These are phyloP conservation scores for Yarrowia hollandica DNA, from an alignment of 805 yeast genomes.

Conservation along the genomic window DNA sequence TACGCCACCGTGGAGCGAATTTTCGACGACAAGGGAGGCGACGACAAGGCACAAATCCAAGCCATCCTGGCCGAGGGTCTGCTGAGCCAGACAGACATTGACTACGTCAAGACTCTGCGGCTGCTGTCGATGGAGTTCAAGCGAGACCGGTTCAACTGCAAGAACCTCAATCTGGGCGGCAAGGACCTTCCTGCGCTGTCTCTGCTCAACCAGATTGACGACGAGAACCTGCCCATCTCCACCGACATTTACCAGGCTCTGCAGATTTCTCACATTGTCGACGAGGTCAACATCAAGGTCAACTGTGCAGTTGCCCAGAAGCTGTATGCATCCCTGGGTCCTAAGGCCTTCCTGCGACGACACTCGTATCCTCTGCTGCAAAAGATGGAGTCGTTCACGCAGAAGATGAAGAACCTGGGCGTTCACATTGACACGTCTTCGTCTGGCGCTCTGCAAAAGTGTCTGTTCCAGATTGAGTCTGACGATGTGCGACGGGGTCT, in stretches of 20 bases:
- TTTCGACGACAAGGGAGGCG: conserved; percentile 29
- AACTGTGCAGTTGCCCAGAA: conserved; percentile 84
- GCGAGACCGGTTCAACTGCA: conserved; percentile 55
- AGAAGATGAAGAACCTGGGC: conserved; percentile 56
- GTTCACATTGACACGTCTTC: conserved; percentile 70
- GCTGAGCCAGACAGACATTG: conserved; percentile 57
- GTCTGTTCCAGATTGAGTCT: conserved; percentile 65
- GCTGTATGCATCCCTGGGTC: conserved; percentile 73
- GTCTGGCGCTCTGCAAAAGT: conserved; percentile 67
- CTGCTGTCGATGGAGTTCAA: conserved; percentile 68
- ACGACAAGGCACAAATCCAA: conserved; percentile 3
- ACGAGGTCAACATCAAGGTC: conserved; percentile 77
- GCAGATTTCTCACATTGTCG: conserved; percentile 16
- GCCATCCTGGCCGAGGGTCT: conserved; percentile 22
- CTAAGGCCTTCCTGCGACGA: conserved; percentile 78
- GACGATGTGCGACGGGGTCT: conserved; percentile 65
- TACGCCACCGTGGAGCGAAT: conserved; percentile 32
- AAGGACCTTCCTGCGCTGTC: conserved; percentile 54
- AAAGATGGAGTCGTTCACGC: conserved; percentile 75
- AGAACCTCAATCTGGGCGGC: conserved; percentile 45
- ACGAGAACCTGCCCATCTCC: conserved; percentile 71
- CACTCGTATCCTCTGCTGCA: conserved; percentile 81
- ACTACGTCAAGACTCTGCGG: conserved; percentile 62
- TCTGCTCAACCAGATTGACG: conserved; percentile 77
- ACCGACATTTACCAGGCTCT: conserved; percentile 65